Conservation (phyloP, 352 stramenopile species). For the Pilasporangium apinafurcum region DNA sequence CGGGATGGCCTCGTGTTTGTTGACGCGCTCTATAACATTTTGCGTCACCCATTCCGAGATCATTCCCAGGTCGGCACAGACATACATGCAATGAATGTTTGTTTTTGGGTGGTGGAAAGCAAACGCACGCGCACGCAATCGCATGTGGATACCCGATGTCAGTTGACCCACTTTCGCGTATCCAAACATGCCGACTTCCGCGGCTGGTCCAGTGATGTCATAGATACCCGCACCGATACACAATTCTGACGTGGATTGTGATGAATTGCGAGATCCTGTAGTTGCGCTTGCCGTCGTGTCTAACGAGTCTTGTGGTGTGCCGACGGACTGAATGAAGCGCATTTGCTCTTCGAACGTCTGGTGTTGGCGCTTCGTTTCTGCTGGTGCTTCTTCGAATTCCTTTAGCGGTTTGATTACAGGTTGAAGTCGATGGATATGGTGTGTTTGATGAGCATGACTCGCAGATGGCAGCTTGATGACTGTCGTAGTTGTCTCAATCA, state of each 20-base stretch:
- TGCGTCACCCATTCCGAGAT: constrained; percentile 86
- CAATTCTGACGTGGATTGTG: constrained; percentile 27
- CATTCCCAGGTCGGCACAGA: constrained; percentile 87
- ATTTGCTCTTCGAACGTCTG: too few relatives aligned
- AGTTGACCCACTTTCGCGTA: constrained; percentile 79
- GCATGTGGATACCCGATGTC: constrained; percentile 82
- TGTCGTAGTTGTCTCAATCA: too few relatives aligned
- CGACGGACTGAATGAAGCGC: too few relatives aligned
- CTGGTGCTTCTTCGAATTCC: too few relatives aligned
- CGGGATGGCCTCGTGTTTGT: constrained; percentile 33
- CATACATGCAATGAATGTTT: constrained; percentile 58
- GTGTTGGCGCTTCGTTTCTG: too few relatives aligned
- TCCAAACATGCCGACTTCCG: constrained; percentile 85
- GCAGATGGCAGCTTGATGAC: too few relatives aligned
- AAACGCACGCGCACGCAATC: constrained; percentile 76
- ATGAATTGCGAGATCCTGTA: too few relatives aligned
- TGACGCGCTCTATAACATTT: constrained; percentile 57
- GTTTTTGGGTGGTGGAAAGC: constrained; percentile 42
- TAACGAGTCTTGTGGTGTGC: too few relatives aligned
- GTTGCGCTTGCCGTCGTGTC: too few relatives aligned
- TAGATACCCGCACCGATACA: constrained; percentile 70
- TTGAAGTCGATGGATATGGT: too few relatives aligned
- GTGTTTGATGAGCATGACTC: too few relatives aligned
- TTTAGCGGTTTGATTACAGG: too few relatives aligned
- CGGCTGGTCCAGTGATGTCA: constrained; percentile 80